Conservation (phyloP, 2,329 filamentous ascomycete species). For the Penicillium psychrosexuale region DNA sequence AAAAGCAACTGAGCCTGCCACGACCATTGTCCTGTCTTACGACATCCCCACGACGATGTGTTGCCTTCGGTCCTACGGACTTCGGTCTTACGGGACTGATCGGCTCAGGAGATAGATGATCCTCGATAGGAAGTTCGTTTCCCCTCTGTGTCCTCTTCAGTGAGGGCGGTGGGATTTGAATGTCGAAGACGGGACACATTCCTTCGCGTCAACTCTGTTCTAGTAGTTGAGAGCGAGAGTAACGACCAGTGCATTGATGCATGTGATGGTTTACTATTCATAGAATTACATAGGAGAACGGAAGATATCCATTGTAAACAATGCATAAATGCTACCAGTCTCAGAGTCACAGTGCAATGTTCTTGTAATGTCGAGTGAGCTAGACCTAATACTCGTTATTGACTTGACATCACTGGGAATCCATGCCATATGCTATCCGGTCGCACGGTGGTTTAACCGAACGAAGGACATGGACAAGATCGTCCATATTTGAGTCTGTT, state of each 20-base stretch:
- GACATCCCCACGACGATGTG: conserved; percentile 56
- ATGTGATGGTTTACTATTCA: background rate
- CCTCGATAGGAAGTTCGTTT: conserved; percentile 68
- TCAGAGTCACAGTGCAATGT: background rate
- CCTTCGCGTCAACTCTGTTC: conserved; percentile 5
- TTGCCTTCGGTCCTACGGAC: conserved; percentile 61
- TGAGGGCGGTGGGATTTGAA: conserved; percentile 68
- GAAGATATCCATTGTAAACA: background rate
- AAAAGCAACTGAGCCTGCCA: conserved; percentile 68
- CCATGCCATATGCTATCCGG: background rate
- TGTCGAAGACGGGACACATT: conserved; percentile 67
- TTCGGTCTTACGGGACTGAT: conserved; percentile 55
- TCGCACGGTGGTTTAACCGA: background rate
- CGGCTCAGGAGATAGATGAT: conserved; percentile 63
- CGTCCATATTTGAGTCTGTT: conserved; percentile 9
- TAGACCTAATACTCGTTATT: no score
- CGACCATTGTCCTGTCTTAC: conserved; percentile 59
- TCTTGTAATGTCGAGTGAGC: no score
- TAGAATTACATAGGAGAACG: background rate
- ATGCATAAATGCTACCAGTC: background rate
- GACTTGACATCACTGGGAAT: conserved; percentile 15
- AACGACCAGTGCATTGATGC: background rate
- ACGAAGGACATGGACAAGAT: background rate
- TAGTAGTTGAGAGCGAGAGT: background rate
- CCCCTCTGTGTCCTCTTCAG: conserved; percentile 65